Base-by-base conservation (phyloP, 306 rosid genomes). In the Alnus glutinosa region DNA sequence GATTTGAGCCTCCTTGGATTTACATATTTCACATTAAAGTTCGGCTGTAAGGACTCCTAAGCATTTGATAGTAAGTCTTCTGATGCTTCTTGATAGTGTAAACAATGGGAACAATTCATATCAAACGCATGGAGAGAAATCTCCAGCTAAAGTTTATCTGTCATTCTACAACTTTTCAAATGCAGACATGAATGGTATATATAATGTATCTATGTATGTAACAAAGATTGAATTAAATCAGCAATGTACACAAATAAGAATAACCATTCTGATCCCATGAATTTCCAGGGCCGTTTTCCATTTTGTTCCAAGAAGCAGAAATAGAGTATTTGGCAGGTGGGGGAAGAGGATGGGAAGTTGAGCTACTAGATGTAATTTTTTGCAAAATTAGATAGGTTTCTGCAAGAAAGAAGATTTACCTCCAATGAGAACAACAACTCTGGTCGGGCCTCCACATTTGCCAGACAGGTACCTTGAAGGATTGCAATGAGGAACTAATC, bases 401-500 rank as follows among this genome's bases (percentile, higher is more conserved):
- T 58, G 12, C 36, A 67, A 47, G 75, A n/a, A 9, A 70, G 32
- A 49, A 75, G 81, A 19, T 47, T 86, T 90, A 93, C 99, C 99
- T 88, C 83, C 92, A 61, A 88, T 81, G 54, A 89, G 83, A 79
- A 77, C 59, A 55, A 85, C 81, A 16, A 88, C 79, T 88, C 79
- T 88, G 55, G 75, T 75, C 77, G 77, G 67, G 78, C 76, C 73
- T 54, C 94, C 86, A 63, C 96, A 95, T 51, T 74, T 83, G 0
- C 90, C 90, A 48, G 93, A 83, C 52, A 88, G 23, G 75, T 82
- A 63, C 67, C 83, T 81, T 68, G 88, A 32, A 44, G 85, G 75
- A 51, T 66, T 78, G 92, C 98, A 95, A 7, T 59, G 72, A 52
- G 93, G 74, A 71, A 5, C 92, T 92, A 86, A 46, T 54, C 72